Percentiles rank a stretch among this genome's conserved stretches.
These are phyloP conservation scores for Liriodendron chinense DNA, from an alignment of 164 flowering plant species.

Conservation along the genomic window DNA sequence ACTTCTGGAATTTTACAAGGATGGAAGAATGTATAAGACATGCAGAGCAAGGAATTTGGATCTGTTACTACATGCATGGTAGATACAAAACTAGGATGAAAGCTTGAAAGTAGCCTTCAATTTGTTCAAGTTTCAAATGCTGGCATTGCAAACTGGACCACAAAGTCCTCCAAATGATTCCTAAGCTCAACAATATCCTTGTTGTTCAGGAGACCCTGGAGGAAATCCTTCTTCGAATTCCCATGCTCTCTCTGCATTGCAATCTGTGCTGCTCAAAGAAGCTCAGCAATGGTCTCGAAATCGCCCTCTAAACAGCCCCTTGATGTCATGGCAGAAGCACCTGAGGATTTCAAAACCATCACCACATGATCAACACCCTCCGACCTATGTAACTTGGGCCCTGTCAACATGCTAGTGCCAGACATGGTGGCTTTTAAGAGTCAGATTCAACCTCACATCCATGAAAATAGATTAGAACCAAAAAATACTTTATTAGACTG, in stretches of 20 bases:
- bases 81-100: background rate
- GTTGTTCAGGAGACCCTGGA: conserved; percentile 61
- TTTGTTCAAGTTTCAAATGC: conserved; percentile 52
- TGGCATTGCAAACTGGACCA: conserved; percentile 74
- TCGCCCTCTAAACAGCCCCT: conserved; percentile 87
- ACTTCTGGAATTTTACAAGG: too few relatives aligned
- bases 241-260: conserved; percentile 71
- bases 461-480: too few relatives aligned
- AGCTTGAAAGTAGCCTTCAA: background rate
- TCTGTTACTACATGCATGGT: background rate
- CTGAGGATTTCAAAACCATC: conserved; percentile 26
- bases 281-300: conserved; percentile 82
- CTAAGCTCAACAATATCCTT: conserved; percentile 69
- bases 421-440: background rate
- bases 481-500: background rate
- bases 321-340: conserved; percentile 94
- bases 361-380: background rate
- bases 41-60: background rate
- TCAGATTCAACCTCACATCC: too few relatives aligned
- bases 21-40: background rate
- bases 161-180: conserved; percentile 64
- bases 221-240: conserved; percentile 53
- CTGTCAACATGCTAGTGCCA: background rate
- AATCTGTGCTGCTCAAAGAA: conserved; percentile 76
- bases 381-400: background rate